Evolutionary conservation across 1,284 basidiomycete genomes (phyloP), one percentile per base, ranked within the genome.

Genomic region (Apiotrichum gracile): DNA sequence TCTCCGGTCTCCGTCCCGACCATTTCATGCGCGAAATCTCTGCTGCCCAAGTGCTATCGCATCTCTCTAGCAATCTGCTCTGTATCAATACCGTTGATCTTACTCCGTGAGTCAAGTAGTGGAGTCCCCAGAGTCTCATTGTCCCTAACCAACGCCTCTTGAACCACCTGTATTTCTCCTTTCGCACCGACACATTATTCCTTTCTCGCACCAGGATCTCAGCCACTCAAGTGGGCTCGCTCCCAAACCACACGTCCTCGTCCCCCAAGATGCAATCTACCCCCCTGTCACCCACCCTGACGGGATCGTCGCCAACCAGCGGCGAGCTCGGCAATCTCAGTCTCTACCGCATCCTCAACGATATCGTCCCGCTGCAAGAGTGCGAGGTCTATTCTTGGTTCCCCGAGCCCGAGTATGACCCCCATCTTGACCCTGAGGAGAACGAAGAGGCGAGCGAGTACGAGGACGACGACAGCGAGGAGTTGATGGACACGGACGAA

Each of bases 361-460:
- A 92, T 47, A 87, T 91, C 64, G 88, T 98, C 63, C 85, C 88
- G 25, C 81, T 98, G 31, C 78, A 83, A 38, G 91, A 97, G 58
- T 97, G 91, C 78, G 92, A 97, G 70, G 92, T 97, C 52, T 98
- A 87, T 76, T 89, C 90, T 4, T 98, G 92, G 78, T 83, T 85
- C 42, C 96, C 94, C 43, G 92, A 96, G 74, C 85, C 89, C 59
- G 91, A 96, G 66, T 87, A 88, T 39, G 96, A 98, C 77, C 94
- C 94, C 0, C 93, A 98, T 63, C 88, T 88, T 44, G 83, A 83
- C 63, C 85, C 87, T 72, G 83, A 85, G 64, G 83, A 83, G 42
- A 88, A 88, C 64, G 85, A 88, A 49, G 71, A 73, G 38, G 54
- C 51, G 10, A 57, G 47, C 57, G 61, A 62, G 48, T 57, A 49